A percentile compares a stretch with the other conserved stretches of the same genome.
phyloP scores from a whole-genome alignment of 192 early-diverging fungal genomes.

The Gryganskiella cystojenkinii region DNA sequence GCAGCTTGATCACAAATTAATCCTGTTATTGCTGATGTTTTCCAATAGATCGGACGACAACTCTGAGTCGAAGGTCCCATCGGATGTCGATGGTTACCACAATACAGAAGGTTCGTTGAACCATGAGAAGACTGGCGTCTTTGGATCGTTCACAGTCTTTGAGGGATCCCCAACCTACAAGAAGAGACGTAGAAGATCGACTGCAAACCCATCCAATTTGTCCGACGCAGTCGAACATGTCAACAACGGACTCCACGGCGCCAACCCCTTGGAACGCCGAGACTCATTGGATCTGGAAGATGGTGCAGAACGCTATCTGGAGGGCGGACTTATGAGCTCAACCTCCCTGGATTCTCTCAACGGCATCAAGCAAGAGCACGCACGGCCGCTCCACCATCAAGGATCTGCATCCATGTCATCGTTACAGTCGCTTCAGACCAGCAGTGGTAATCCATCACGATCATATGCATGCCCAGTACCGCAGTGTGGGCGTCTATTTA shows the following conservation, averaged over 20 bases:
- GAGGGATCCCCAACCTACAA: constrained; percentile 80
- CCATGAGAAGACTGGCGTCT: constrained; percentile 51
- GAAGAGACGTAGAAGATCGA: constrained; percentile 68
- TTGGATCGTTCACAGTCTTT: constrained; percentile 70
- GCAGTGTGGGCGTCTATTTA: constrained; percentile 63
- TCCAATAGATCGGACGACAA: constrained; percentile 52
- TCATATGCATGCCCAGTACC: constrained; percentile 64
- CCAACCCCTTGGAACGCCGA: constrained; percentile 8
- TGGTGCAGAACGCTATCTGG: constrained; percentile 22
- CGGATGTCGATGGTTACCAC: constrained; percentile 24
- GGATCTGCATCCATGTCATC: constrained; percentile 49
- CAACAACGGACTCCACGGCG: constrained; percentile 14
- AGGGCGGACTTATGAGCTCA: constrained; percentile 9
- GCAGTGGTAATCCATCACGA: constrained; percentile 34
- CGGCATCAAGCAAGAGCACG: constrained; percentile 10
- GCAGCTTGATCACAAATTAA: background rate
- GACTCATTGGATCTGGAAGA: constrained; percentile 29
- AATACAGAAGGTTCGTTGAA: constrained; percentile 1
- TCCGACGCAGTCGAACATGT: constrained; percentile 37
- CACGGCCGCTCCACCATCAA: constrained; percentile 28
- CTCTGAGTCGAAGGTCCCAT: constrained; percentile 54
- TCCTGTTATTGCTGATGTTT: background rate
- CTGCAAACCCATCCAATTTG: constrained; percentile 57
- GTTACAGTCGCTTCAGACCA: constrained; percentile 19
- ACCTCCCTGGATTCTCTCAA: background rate